Base-by-base conservation (phyloP, 257 asterid genomes). In the Solanum tacnaense region DNA sequence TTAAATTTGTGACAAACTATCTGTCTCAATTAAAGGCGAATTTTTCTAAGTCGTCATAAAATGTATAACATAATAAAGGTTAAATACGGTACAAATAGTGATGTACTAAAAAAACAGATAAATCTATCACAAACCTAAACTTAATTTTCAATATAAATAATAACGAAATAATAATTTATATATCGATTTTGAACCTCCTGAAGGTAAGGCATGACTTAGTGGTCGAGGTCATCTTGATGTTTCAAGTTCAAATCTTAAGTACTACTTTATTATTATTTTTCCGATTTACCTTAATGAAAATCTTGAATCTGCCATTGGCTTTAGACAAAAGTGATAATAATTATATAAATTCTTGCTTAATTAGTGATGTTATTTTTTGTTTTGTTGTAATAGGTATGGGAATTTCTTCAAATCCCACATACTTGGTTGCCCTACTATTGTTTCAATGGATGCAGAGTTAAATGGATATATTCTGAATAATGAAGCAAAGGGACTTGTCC, bases 391-490 rank as follows among this genome's bases (percentile, higher is more conserved):
- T 86, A 96, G 99, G 91, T 92, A 94, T 88, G 99, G 99, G 71
- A 87, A 85, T 72, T 89, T 96, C 62, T 96, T 95, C 95, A 96
- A 94, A 91, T 84, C 99, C 49, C 99, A 96, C 88, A 90, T 96
- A 84, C 89, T 96, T 39, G 99, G 99, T 12, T 90, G 97, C 89
- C 99, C 98, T 6, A 93, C 98, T 13, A 82, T 96, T 25, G 92
- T 96, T 41, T 94, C 98, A 85, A 93, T 93, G 98, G 99, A 96
- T 92, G 95, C 95, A 44, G 98, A 93, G 67, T 85, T 94, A 13
- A 96, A 96, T 71, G 89, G 94, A 82, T 95, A 92, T 91, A 94
- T 96, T 21, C 89, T 96, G 38, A 60, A 91, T 88, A 96, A 95
- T 84, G 99, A 96, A 87, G 89, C 93, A 6, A 94, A 94, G 87